Evolutionary conservation across 495 filamentous ascomycete genomes (phyloP), one percentile per base, ranked within the genome.

Genomic region (Daldinia childiae): DNA sequence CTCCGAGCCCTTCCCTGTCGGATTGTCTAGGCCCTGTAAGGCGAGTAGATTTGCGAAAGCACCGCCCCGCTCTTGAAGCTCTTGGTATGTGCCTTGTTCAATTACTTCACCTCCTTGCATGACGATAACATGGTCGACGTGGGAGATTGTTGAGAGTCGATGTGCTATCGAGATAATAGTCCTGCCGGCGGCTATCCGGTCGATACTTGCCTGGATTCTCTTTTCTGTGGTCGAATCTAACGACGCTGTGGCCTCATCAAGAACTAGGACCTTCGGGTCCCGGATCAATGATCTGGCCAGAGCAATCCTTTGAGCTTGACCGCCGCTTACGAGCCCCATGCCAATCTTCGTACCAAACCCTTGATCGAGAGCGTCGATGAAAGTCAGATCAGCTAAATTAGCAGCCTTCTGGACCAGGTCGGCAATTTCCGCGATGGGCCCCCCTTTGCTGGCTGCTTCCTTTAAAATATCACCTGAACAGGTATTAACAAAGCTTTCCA

Each of bases 251-350:
- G 87, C 84, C 68, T 89, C 87, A 69, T 89, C 87, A 0, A 89
- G 73, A 8, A 89, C 48, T 1, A 85, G 50, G 5, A 86, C 73
- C 21, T 69, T 66, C 3, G 84, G 84, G 38, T 85, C 76, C 0
- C 76, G 55, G 9, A 86, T 76, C 1, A 86, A 64, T 0, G 82
- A 81, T 38, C 85, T 76, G 0, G 85, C 85, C 21, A 91, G 79
- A 6, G 88, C 85, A 11, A 92, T 70, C 17, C 90, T 79, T 64
- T 92, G 89, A 12, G 45, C 24, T 60, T 92, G 85, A 0, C 87
- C 87, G 29, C 87, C 87, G n/a, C 79, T 83, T n/a, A 84, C 73
- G 15, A 80, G 71, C 6, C 74, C 69, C 1, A 80, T 79, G 3
- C 86, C 85, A 21, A 87, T 82, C 0, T 74, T 58, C 0, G 84